Conservation (phyloP, 768 basidiomycete species). For the Amanita thiersii region DNA sequence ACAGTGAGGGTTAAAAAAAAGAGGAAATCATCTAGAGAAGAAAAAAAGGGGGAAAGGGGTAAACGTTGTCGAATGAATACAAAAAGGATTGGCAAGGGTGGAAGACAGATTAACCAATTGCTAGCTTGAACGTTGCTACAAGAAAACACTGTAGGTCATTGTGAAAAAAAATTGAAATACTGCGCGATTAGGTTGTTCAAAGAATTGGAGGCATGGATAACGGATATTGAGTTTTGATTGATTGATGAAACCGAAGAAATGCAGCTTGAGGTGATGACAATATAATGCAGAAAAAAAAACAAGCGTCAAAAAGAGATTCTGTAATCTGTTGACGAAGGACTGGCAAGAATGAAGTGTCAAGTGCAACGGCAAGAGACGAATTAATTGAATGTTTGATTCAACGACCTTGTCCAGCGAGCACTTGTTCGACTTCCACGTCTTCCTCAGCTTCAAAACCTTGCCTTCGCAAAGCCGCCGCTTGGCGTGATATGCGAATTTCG, state of each 20-base stretch:
- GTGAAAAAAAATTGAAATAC: too few species aligned
- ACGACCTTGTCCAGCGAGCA: conserved; percentile 2
- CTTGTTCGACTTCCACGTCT: conserved; percentile 7
- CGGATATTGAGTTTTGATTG: conserved; percentile 1
- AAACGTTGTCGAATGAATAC: too few species aligned
- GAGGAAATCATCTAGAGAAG: too few species aligned
- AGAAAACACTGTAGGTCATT: too few species aligned
- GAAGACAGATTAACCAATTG: too few species aligned
- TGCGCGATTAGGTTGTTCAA: conserved; percentile 4
- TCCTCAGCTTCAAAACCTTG: conserved; percentile 11
- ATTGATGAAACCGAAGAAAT: conserved; percentile 1
- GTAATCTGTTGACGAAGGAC: too few species aligned
- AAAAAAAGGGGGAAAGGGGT: too few species aligned
- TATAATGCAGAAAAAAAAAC: conserved; percentile 6
- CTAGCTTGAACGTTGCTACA: too few species aligned
- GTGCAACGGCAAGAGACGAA: background rate
- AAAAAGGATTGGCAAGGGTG: too few species aligned
- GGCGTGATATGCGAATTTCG: conserved; percentile 35
- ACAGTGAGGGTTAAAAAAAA: too few species aligned
- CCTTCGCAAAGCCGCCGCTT: conserved; percentile 21
- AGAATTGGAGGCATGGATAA: conserved; percentile 1
- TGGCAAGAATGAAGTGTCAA: background rate
- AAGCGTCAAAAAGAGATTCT: too few species aligned
- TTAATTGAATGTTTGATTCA: background rate
- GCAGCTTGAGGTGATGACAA: conserved; percentile 4